These are phyloP conservation scores for Fusarium domesticum DNA, from an alignment of 2,329 filamentous ascomycete genomes.

Conservation along the genomic window DNA sequence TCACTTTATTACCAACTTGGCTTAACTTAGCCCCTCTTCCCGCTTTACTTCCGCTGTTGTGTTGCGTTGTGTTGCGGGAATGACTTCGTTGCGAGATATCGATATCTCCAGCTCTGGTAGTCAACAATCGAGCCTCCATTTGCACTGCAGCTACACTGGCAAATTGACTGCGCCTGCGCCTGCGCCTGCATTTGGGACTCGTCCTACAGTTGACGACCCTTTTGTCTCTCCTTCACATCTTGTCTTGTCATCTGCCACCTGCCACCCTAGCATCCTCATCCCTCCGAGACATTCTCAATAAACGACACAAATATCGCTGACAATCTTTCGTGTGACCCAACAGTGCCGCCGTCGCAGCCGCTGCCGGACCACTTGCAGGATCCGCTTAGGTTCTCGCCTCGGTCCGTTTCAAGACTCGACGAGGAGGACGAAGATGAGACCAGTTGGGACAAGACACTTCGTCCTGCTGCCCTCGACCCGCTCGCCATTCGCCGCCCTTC, in stretches of 20 bases:
- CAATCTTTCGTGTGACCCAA: constrained; percentile 26
- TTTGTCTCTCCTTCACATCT: not conserved
- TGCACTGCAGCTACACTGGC: not conserved
- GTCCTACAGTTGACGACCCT: not conserved
- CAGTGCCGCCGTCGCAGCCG: constrained; percentile 57
- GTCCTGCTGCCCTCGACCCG: constrained; percentile 43
- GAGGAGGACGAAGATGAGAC: constrained; percentile 51
- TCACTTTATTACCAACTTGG: not conserved
- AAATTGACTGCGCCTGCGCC: not conserved
- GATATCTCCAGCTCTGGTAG: not conserved
- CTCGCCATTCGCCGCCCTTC: constrained; percentile 39
- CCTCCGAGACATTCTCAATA: constrained; percentile 15
- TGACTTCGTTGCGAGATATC: constrained; percentile 19
- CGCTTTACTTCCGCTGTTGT: constrained; percentile 16
- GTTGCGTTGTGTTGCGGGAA: constrained; percentile 24
- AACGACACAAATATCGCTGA: constrained; percentile 19
- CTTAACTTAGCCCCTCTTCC: constrained; percentile 23
- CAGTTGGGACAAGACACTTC: constrained; percentile 51
- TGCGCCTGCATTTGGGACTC: not conserved
- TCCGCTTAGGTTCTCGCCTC: constrained; percentile 50
- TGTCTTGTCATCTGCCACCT: not conserved
- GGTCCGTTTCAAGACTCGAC: constrained; percentile 50
- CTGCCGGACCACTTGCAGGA: constrained; percentile 55
- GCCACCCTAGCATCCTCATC: constrained; percentile 20
- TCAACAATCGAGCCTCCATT: not conserved